Evolutionary conservation across 805 yeast species (phyloP), one percentile per base, ranked within the genome.

Genomic region (Yarrowia sp.): DNA sequence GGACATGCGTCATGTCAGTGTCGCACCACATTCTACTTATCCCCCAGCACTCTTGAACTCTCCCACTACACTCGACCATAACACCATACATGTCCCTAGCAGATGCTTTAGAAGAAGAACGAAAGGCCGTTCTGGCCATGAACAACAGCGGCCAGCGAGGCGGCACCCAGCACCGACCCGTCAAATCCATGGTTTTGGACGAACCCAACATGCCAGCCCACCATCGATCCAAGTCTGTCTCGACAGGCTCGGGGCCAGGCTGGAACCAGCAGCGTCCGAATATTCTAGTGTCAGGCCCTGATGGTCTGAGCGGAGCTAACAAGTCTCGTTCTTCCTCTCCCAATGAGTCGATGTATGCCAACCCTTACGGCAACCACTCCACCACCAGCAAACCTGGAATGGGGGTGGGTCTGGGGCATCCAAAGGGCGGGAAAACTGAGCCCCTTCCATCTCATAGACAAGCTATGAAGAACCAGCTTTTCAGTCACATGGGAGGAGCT

Each of bases 81-180:
- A 59, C 50, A 59, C 19, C 52, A 36, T 22, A 49, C 42, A 72
- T 72, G 74, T 73, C 75, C 8, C 59, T 73, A 38, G 75, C 72
- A 46, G 67, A 71, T 15, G 75, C 75, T 15, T 69, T 73, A 45
- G 75, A 73, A 66, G 76, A 73, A 52, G 75, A 73, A 32, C 70
- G 75, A 22, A 70, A 68, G 52, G 63, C 48, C 11, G 73, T 72
- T 19, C 35, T 72, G 58, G 65, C 68, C 40, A 38, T 71, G 46
- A 42, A 42, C 68, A 70, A 40, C 73, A 70, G 61, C 40, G 45
- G 53, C 8, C 55, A 55, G 55, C 70, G 43, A 26, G 49, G 52
- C 14, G 49, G 52, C 4, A 49, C 46, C 22, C 43, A 43, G 26
- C 67, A 40, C 26, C 64, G 69, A n/a, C 49, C 61, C 5, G 65